Percentiles rank a stretch among this genome's conserved stretches.
Conservation (phyloP, 2,329 filamentous ascomycete species). For the Neofusicoccum ribis region DNA sequence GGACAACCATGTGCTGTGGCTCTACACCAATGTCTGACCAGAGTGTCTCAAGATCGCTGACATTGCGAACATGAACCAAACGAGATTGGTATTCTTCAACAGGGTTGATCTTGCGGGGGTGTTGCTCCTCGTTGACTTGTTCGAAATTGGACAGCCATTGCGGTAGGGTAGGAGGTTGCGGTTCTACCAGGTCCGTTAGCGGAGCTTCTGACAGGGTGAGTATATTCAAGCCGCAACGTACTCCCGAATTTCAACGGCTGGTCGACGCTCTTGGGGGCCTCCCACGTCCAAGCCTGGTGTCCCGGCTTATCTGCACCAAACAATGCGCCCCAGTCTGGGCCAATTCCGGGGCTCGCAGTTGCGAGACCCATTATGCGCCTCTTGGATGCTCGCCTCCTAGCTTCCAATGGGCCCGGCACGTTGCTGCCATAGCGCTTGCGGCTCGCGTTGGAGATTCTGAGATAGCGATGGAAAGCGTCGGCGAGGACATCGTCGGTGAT, state of each 20-base stretch:
- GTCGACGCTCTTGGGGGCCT: neutral
- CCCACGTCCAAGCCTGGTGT: constrained; percentile 9
- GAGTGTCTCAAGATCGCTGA: neutral
- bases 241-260: neutral
- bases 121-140: neutral
- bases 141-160: constrained; percentile 6
- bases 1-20: neutral
- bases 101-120: neutral
- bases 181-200: neutral
- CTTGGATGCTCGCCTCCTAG: constrained; percentile 56
- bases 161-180: neutral
- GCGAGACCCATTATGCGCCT: constrained; percentile 56
- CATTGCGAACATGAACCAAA: neutral
- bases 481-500: constrained; percentile 59
- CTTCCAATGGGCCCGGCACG: constrained; percentile 64
- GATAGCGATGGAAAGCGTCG: constrained; percentile 53
- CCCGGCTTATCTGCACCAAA: constrained; percentile 3
- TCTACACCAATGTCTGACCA: neutral
- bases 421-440: constrained; percentile 58
- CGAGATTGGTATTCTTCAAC: neutral
- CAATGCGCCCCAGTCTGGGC: constrained; percentile 9
- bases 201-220: neutral
- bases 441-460: constrained; percentile 35
- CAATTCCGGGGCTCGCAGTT: constrained; percentile 22
- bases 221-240: neutral